Evolutionary conservation across 2,329 filamentous ascomycete genomes (phyloP), one percentile per base, ranked within the genome.

Genomic region (Pezicula carpinea): DNA sequence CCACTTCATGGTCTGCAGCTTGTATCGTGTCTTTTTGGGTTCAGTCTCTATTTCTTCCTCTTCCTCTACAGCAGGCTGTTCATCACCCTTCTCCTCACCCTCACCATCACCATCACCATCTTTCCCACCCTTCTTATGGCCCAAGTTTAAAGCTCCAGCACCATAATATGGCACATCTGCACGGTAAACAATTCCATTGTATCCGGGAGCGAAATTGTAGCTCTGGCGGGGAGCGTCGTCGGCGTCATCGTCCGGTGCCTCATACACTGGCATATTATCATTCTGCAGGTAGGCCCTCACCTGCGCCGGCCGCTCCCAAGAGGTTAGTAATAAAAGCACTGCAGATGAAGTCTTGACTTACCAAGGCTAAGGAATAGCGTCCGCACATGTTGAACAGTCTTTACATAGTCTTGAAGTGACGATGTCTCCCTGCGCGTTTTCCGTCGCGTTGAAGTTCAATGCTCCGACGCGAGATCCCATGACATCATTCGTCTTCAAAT

Each of bases 1-100:
- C 93, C 93, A 99, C 76, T 89, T 92, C 87, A 97, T 97, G 2
- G 83, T 76, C 64, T 96, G 90, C 7, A 99, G 72, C 65, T 87
- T 92, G 70, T 95, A 96, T 55, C 70, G 81, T 8, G 75, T 74
- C 49, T 69, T 64, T 22, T 26, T 26, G 11, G 6, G 23, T 6
- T 26, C 58, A 58, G 43, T 29, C 42, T 58, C 52, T 15, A 21
- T 47, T 32, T 49, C 35, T 19, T 58, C 51, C 29, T 46, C 41
- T 11, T 54, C 53, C 22, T 42, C 39, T 45, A 46, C 21, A 48
- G 51, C 48, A 5, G 46, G 36, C 18, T 53, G 45, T 13, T 56
- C 47, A 42, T 58, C 58, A 10, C 50, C 52, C 22, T 45, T 46
- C 4, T 54, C 51, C 8, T 53, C 42, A 14, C 59, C 48, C 17